These are phyloP conservation scores for Aspergillus ruber DNA, from an alignment of 2,329 filamentous ascomycete species.

Conservation along the genomic window DNA sequence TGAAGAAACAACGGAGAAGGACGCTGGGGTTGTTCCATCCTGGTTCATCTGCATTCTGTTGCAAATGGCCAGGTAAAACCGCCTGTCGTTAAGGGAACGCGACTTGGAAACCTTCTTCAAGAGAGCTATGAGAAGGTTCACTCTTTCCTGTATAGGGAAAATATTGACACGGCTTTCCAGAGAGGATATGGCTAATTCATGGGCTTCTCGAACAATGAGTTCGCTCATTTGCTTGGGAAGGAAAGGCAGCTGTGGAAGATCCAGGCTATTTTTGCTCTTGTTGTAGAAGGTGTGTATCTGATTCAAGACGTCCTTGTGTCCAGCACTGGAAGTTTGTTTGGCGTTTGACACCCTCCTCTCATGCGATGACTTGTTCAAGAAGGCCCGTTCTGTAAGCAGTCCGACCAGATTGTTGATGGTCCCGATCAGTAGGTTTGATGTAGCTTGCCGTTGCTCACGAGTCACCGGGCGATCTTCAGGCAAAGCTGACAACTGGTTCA, in stretches of 20 bases:
- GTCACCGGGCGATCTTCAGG: conserved; percentile 7
- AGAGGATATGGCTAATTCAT: conserved; percentile 28
- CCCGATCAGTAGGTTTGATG: conserved; percentile 21
- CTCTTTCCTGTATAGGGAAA: conserved; percentile 50
- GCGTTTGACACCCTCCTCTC: conserved; percentile 15
- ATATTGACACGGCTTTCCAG: conserved; percentile 18
- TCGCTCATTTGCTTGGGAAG: conserved; percentile 51
- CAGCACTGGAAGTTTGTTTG: conserved; percentile 9
- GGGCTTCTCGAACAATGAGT: conserved; percentile 58
- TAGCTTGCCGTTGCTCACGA: conserved; percentile 11
- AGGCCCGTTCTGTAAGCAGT: conserved; percentile 42
- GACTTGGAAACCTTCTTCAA: conserved; percentile 36
- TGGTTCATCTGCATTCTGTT: conserved; percentile 16
- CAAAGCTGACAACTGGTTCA: conserved; percentile 30
- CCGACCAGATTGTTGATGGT: conserved; percentile 24
- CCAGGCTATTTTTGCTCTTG: conserved; percentile 62
- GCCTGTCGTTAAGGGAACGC: conserved; percentile 25
- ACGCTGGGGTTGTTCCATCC: conserved; percentile 21
- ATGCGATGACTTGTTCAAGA: conserved; percentile 44
- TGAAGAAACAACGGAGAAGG: conserved; percentile 31
- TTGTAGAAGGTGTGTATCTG: conserved; percentile 62
- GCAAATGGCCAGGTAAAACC: conserved; percentile 30
- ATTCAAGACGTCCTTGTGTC: conserved; percentile 46
- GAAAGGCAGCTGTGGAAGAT: conserved; percentile 57
- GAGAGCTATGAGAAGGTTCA: conserved; percentile 52